Evolutionary conservation across 164 flowering plant species (phyloP).

Genomic region (Tetrastigma voinierianum): DNA sequence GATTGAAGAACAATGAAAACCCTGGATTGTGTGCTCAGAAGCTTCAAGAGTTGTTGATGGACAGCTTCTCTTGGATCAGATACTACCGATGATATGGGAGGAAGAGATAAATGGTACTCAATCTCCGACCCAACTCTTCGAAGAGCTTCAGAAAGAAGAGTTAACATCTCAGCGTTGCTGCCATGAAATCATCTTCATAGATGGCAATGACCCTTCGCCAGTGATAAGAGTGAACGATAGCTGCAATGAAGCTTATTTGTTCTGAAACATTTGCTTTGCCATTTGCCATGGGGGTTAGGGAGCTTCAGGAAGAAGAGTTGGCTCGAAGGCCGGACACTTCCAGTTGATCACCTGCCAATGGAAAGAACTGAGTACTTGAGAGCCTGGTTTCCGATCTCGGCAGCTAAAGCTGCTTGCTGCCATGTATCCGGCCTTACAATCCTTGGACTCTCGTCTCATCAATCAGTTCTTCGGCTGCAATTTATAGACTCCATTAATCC

Average conservation of each 20-base stretch:
- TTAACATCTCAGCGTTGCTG: constrained; percentile 19
- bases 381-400: constrained; percentile 34
- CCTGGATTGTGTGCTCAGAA: constrained; percentile 21
- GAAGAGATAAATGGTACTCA: constrained; percentile 34
- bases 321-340: constrained; percentile 22
- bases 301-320: too few relatives aligned
- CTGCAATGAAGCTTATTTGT: constrained; percentile 37
- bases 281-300: too few relatives aligned
- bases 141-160: constrained; percentile 26
- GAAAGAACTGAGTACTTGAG: constrained; percentile 45
- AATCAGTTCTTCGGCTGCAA: constrained; percentile 32
- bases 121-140: constrained; percentile 23
- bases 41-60: constrained; percentile 18
- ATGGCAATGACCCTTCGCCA: constrained; percentile 39
- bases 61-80: constrained; percentile 16
- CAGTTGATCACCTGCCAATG: constrained; percentile 36
- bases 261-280: constrained; percentile 18
- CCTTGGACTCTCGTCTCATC: constrained; percentile 22
- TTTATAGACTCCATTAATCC: too few relatives aligned
- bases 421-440: constrained; percentile 41
- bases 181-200: constrained; percentile 44
- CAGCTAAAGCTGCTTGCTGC: constrained; percentile 46
- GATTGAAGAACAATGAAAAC: constrained; percentile 33
- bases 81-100: constrained; percentile 25
- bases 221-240: constrained; percentile 22